These are phyloP conservation scores for Firmiana major DNA, from an alignment of 345 rosid species.

Conservation along the genomic window DNA sequence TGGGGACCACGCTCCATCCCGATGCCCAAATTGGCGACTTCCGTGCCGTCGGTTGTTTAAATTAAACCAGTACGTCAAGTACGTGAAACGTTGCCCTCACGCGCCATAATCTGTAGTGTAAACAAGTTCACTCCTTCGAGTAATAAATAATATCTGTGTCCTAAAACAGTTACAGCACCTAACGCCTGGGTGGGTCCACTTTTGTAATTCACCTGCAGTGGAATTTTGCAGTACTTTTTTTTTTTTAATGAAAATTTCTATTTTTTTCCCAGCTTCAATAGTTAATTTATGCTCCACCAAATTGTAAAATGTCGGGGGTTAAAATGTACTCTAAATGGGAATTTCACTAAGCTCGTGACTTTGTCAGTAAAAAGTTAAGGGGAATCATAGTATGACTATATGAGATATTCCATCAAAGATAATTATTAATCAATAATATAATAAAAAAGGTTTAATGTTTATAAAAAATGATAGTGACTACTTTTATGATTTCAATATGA, in stretches of 20 bases:
- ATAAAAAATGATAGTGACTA: too few relatives aligned
- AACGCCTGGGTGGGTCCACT: neutral
- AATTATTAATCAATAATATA: too few relatives aligned
- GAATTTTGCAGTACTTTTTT: neutral
- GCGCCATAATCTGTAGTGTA: conserved; percentile 9
- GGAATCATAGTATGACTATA: too few relatives aligned
- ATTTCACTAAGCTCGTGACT: too few relatives aligned
- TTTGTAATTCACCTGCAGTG: neutral
- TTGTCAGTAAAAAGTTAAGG: too few relatives aligned
- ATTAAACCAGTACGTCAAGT: neutral
- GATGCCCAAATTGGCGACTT: neutral
- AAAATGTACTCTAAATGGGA: too few relatives aligned
- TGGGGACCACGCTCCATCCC: conserved; percentile 10
- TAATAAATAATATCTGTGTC: neutral
- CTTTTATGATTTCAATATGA: too few relatives aligned
- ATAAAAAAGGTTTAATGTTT: too few relatives aligned
- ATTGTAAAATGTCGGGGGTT: too few relatives aligned
- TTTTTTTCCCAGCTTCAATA: neutral
- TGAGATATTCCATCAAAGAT: too few relatives aligned
- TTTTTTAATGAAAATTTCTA: too few relatives aligned
- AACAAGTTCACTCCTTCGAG: neutral
- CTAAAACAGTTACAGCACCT: neutral
- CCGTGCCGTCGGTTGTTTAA: neutral
- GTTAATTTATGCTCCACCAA: neutral
- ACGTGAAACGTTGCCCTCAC: neutral